phyloP scores from a whole-genome alignment of 108 stramenopile genomes.

The Stephanodiscus triporus region DNA sequence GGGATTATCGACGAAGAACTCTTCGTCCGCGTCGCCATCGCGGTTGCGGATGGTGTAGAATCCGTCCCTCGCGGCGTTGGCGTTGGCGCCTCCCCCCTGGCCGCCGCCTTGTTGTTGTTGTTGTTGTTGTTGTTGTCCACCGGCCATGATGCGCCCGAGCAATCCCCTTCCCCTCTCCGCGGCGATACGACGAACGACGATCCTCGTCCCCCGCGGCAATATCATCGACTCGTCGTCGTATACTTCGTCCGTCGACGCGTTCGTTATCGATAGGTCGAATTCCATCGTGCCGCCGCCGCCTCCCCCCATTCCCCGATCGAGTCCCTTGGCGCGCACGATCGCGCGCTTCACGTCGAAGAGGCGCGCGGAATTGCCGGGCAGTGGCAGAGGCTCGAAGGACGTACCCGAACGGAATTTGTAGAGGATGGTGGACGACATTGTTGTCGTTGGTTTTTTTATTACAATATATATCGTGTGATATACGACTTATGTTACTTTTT shows the following conservation, averaged over 20 bases:
- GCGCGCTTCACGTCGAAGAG: constrained; percentile 88
- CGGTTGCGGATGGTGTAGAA: constrained; percentile 83
- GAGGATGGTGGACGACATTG: constrained; percentile 82
- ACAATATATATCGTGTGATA: no score
- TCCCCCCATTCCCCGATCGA: no score
- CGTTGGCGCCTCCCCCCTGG: constrained; percentile 14
- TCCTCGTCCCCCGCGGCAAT: constrained; percentile 72
- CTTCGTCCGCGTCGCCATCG: constrained; percentile 67
- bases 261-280: constrained; percentile 77
- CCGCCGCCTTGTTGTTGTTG: constrained; percentile 16
- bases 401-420: constrained; percentile 87
- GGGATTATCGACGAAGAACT: constrained; percentile 73
- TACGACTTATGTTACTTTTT: no score
- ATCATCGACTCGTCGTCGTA: constrained; percentile 79
- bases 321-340: constrained; percentile 77
- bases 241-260: constrained; percentile 80
- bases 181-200: constrained; percentile 79
- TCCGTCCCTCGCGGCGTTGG: constrained; percentile 32
- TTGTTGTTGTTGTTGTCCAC: no score
- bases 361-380: constrained; percentile 82
- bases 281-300: constrained; percentile 51
- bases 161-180: constrained; percentile 75
- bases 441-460: neutral
- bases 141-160: constrained; percentile 73
- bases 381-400: constrained; percentile 76